Evolutionary conservation across 148 eudicot genomes (phyloP).

Genomic region (Spergularia bocconei): DNA sequence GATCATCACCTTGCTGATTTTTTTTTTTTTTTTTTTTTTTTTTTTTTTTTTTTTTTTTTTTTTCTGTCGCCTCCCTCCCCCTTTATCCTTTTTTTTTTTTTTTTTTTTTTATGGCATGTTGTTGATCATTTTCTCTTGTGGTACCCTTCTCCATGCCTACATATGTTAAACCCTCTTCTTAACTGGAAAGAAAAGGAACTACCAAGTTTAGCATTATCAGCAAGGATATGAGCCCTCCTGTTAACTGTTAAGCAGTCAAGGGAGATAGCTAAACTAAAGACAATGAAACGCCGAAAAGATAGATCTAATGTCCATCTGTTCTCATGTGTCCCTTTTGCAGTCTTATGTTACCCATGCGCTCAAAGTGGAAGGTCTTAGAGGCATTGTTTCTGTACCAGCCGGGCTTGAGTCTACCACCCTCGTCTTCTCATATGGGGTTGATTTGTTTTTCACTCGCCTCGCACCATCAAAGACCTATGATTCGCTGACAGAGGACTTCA

Average conservation of each 20-base stretch:
- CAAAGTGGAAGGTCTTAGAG: slow-evolving; percentile 93
- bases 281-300: no score
- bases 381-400: slow-evolving; percentile 73
- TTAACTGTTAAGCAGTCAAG: no score
- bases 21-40: neutral
- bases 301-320: neutral
- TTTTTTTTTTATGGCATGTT: neutral
- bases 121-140: neutral
- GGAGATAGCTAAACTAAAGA: no score
- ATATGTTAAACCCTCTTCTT: neutral
- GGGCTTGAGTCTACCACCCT: slow-evolving; percentile 96
- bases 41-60: neutral
- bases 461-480: slow-evolving; percentile 95
- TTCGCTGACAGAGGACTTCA: slow-evolving; percentile 95
- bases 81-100: no score
- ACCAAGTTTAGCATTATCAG: no score
- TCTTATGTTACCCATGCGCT: slow-evolving; percentile 80
- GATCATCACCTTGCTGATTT: no score
- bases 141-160: neutral
- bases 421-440: slow-evolving; percentile 81
- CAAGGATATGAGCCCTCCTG: no score
- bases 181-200: no score
- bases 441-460: slow-evolving; percentile 76
- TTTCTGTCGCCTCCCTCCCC: neutral
- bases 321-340: slow-evolving; percentile 41